Evolutionary conservation across 495 filamentous ascomycete species (phyloP).

Genomic region (Lichenothelia convexa): DNA sequence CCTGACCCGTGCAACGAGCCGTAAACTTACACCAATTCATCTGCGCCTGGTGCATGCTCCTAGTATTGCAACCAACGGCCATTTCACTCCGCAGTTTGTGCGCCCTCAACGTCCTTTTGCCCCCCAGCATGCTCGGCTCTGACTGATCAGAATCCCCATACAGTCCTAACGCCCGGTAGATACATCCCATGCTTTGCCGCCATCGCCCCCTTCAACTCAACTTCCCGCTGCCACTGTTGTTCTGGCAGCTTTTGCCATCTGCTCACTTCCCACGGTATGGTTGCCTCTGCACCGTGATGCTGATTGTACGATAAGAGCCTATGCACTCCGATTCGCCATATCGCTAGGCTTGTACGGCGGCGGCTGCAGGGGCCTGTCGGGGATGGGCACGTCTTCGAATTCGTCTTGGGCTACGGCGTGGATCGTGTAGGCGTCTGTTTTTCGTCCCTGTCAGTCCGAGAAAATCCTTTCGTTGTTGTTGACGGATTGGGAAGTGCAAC

Average conservation of each 20-base stretch:
- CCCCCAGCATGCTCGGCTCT: too few species aligned
- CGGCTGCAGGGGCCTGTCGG: slow-evolving; percentile 41
- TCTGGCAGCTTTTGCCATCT: not conserved
- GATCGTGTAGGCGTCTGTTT: slow-evolving; percentile 71
- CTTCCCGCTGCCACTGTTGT: not conserved
- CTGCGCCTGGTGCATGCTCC: too few species aligned
- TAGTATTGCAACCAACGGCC: too few species aligned
- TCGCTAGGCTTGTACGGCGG: slow-evolving; percentile 10
- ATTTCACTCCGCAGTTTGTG: too few species aligned
- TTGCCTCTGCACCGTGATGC: not conserved
- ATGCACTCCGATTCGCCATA: slow-evolving; percentile 2
- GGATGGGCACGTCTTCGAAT: slow-evolving; percentile 86
- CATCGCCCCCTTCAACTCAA: not conserved
- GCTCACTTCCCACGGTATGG: not conserved
- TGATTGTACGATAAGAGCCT: not conserved
- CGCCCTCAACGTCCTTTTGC: too few species aligned
- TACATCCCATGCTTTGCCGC: not conserved
- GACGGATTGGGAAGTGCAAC: not conserved
- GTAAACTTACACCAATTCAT: too few species aligned
- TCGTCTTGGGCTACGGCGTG: slow-evolving; percentile 85
- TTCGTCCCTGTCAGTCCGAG: not conserved
- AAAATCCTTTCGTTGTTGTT: not conserved
- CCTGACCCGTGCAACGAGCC: too few species aligned
- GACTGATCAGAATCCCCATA: too few species aligned
- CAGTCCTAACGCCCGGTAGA: not conserved